Evolutionary conservation across 2,329 filamentous ascomycete species (phyloP), one percentile per base, ranked within the genome.

Genomic region (Alternaria atra): DNA sequence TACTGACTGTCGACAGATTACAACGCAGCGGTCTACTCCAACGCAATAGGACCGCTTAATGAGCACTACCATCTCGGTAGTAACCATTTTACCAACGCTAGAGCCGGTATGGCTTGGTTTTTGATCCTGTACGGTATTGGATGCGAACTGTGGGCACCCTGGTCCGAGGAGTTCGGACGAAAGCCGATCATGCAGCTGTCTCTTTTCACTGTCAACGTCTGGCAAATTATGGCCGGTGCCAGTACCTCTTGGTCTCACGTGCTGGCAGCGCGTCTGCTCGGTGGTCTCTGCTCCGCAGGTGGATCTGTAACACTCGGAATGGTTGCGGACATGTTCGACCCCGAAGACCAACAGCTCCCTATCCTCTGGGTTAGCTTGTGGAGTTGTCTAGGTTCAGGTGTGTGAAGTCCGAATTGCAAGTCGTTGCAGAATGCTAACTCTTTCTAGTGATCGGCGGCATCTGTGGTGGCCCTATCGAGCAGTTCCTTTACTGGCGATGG

Each of bases 81-180:
- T 9, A 65, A 70, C 23, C 66, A 70, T 44, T 63, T 69, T 17
- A 89, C 75, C 69, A 56, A 81, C 77, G 65, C 82, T 74, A 65
- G 80, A 35, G 65, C 68, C 7, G 92, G 91, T 71, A 90, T 91
- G 68, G 89, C 91, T 81, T 87, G 93, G 66, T 95, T 94, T 80
- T 80, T 95, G 46, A 85, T 95, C 43, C 77, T 89, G 2, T 95
- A 95, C 74, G 92, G 91, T 30, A 93, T 95, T 73, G 92, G 92
- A 25, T 95, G 92, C 75, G 92, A 95, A 77, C 84, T 94, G 0
- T 95, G 92, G 92, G 92, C 92, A 0, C 92, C 32, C 68, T 85
- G 91, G 90, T 91, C 87, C 37, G 92, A 95, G 75, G 92, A 95
- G 71, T 83, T 93, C 57, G 92, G 92, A 17, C 88, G 92, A 46